phyloP scores from a whole-genome alignment of 495 filamentous ascomycete species.

The Penicillium chermesinum region DNA sequence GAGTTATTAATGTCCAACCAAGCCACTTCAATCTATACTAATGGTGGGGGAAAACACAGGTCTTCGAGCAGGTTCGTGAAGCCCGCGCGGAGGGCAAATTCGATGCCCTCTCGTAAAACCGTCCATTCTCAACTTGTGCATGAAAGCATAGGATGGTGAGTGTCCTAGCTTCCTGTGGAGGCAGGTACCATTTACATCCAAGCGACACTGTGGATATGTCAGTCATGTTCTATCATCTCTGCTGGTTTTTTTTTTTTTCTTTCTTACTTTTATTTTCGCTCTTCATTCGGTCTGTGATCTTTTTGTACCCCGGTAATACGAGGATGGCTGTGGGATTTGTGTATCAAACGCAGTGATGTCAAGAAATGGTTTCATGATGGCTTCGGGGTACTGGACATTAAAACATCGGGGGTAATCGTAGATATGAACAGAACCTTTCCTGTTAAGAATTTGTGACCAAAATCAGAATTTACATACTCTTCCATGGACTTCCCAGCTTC shows the following conservation, averaged over 20 bases:
- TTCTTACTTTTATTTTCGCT: conserved; percentile 13
- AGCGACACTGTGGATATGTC: conserved; percentile 20
- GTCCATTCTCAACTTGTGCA: conserved; percentile 11
- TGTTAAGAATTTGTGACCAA: not conserved
- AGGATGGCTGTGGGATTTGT: conserved; percentile 38
- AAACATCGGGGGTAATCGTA: conserved; percentile 28
- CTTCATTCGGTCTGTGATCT: conserved; percentile 40
- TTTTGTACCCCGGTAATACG: conserved; percentile 48
- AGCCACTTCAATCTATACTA: conserved; percentile 1
- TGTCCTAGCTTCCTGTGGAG: conserved; percentile 6
- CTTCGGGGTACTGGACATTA: conserved; percentile 25
- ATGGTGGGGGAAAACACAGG: conserved; percentile 44
- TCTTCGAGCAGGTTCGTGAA: conserved; percentile 92
- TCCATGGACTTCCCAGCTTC: no score
- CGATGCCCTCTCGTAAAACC: conserved; percentile 28
- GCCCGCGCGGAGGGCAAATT: conserved; percentile 68
- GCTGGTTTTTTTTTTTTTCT: conserved; percentile 13
- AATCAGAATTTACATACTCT: not conserved
- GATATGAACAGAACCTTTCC: conserved; percentile 23
- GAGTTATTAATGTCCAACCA: conserved; percentile 14
- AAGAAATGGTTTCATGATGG: conserved; percentile 17
- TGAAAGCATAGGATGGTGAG: conserved; percentile 11
- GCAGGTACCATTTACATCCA: conserved; percentile 1
- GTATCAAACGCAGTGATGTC: conserved; percentile 33
- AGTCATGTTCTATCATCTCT: conserved; percentile 14